Conservation (phyloP, 2,329 filamentous ascomycete genomes). For the Curvularia sp. region DNA sequence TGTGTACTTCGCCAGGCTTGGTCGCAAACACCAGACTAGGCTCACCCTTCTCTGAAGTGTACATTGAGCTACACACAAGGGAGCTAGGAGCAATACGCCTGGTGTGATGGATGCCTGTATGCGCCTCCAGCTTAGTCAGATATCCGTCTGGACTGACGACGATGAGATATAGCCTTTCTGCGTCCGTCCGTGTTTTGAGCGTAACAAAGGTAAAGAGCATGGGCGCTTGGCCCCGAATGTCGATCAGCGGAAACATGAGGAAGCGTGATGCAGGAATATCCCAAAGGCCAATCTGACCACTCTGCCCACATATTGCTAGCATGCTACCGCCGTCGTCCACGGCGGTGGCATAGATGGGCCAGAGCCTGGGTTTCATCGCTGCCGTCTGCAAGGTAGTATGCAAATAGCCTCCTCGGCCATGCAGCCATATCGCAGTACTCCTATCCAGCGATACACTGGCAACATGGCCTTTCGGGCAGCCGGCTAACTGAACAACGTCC, state of each 20-base stretch:
- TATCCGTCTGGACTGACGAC: constrained; percentile 70
- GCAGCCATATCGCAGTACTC: constrained; percentile 68
- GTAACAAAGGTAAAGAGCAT: constrained; percentile 67
- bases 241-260: constrained; percentile 60
- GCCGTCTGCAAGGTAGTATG: constrained; percentile 43
- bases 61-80: constrained; percentile 41
- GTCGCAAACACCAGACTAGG: constrained; percentile 45
- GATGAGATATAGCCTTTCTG: constrained; percentile 57
- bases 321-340: constrained; percentile 70
- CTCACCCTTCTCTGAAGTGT: constrained; percentile 36
- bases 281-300: constrained; percentile 68
- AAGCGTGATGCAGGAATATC: constrained; percentile 65
- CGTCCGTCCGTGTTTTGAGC: constrained; percentile 36
- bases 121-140: constrained; percentile 65
- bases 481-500: constrained; percentile 71
- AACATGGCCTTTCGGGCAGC: constrained; percentile 69
- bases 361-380: constrained; percentile 47
- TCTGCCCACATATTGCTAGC: constrained; percentile 70
- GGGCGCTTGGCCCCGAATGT: constrained; percentile 65
- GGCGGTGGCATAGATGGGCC: constrained; percentile 65
- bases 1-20: constrained; percentile 46
- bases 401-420: constrained; percentile 40
- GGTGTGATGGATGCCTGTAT: constrained; percentile 48
- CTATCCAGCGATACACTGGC: constrained; percentile 76
- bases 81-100: constrained; percentile 39